Conservation (phyloP, 768 basidiomycete species). For the Clitopilus passeckerianus region DNA sequence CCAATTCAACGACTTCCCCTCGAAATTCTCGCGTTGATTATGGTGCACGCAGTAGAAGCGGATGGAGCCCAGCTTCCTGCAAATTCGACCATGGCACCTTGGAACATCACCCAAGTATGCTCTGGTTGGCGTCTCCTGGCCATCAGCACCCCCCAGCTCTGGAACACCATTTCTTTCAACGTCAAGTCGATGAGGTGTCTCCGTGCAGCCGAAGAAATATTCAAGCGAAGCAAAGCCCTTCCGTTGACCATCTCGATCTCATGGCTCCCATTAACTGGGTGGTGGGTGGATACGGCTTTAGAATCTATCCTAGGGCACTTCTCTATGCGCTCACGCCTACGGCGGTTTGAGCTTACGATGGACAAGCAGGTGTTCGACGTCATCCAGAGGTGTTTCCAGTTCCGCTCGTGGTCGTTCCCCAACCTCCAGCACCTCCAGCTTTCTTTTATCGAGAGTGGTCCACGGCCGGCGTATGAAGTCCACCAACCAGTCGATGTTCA, state of each 20-base stretch:
- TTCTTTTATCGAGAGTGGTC: background rate
- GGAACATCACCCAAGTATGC: conserved; percentile 3
- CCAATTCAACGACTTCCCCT: conserved; percentile 4
- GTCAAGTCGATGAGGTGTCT: background rate
- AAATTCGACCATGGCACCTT: background rate
- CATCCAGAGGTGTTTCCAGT: background rate
- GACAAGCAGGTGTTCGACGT: background rate
- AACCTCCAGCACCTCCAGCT: background rate
- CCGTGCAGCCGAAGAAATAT: background rate
- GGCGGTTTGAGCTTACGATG: background rate
- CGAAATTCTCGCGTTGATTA: conserved; percentile 1
- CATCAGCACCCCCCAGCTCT: conserved; percentile 4
- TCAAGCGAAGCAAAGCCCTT: background rate
- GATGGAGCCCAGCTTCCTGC: background rate
- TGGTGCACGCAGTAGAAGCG: background rate
- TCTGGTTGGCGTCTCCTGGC: conserved; percentile 5
- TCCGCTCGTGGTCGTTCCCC: background rate
- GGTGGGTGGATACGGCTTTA: background rate
- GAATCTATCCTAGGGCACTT: background rate
- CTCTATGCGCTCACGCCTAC: background rate
- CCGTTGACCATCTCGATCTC: background rate
- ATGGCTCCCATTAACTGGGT: background rate
- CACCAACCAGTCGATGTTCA: background rate
- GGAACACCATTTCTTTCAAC: conserved; percentile 2
- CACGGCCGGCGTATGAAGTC: background rate